These are phyloP conservation scores for Aspergillus latus DNA, from an alignment of 2,329 filamentous ascomycete species.

Conservation along the genomic window DNA sequence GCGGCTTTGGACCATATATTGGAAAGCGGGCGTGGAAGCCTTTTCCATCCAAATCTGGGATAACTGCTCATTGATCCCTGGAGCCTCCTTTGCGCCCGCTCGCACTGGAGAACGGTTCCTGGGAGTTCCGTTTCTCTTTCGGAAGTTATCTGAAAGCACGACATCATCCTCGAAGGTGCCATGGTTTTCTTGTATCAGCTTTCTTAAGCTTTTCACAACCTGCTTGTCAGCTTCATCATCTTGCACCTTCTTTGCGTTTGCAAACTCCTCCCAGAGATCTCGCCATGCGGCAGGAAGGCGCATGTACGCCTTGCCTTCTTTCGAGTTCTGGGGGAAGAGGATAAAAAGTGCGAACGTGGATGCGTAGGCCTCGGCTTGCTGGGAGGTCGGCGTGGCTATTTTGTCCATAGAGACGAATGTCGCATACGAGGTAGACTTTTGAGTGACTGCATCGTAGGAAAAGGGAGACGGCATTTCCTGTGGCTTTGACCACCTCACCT, in stretches of 20 bases:
- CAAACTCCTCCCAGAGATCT: constrained; percentile 80
- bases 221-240: constrained; percentile 69
- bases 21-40: constrained; percentile 57
- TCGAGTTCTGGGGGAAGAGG: constrained; percentile 72
- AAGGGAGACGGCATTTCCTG: constrained; percentile 55
- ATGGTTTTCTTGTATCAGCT: constrained; percentile 37
- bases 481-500: constrained; percentile 74
- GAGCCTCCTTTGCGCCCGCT: constrained; percentile 23
- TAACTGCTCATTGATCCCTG: constrained; percentile 42
- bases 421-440: constrained; percentile 46
- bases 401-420: constrained; percentile 71
- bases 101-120: constrained; percentile 30
- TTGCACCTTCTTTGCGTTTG: constrained; percentile 67
- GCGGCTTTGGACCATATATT: constrained; percentile 75
- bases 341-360: constrained; percentile 80
- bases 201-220: constrained; percentile 63
- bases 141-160: constrained; percentile 74
- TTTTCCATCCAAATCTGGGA: constrained; percentile 55
- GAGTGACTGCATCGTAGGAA: constrained; percentile 44
- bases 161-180: constrained; percentile 66
- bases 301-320: constrained; percentile 82
- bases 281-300: constrained; percentile 78
- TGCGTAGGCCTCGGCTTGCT: constrained; percentile 84
- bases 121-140: constrained; percentile 47
- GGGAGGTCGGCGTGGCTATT: constrained; percentile 69